Evolutionary conservation across 1,284 basidiomycete genomes (phyloP).

Genomic region (Tylopilus sp.): DNA sequence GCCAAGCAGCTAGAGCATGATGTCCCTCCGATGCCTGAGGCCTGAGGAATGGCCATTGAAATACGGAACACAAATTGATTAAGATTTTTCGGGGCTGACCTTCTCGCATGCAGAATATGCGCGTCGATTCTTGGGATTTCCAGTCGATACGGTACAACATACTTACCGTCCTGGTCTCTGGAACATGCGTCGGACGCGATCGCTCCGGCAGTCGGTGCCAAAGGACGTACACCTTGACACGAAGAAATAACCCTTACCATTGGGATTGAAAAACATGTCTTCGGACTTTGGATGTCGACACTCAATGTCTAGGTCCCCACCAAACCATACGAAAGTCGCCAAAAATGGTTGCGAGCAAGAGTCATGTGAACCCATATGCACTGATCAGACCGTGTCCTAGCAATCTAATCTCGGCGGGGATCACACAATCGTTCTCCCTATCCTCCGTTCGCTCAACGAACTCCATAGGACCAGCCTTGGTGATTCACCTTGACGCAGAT

Average conservation of each 20-base stretch:
- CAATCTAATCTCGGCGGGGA: constrained; percentile 67
- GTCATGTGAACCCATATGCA: no score
- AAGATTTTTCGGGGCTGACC: constrained; percentile 66
- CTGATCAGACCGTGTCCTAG: neutral
- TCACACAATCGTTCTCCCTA: constrained; percentile 76
- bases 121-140: constrained; percentile 78
- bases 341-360: constrained; percentile 55
- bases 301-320: constrained; percentile 57
- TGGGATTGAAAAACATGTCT: constrained; percentile 50
- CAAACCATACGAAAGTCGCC: constrained; percentile 74
- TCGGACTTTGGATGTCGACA: neutral
- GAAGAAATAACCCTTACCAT: constrained; percentile 67
- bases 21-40: no score
- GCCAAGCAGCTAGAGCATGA: no score
- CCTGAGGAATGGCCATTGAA: constrained; percentile 62
- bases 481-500: constrained; percentile 83
- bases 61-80: constrained; percentile 71
- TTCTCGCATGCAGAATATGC: constrained; percentile 72
- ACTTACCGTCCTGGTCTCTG: constrained; percentile 70
- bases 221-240: constrained; percentile 61
- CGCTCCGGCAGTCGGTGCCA: constrained; percentile 74
- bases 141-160: constrained; percentile 78
- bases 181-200: constrained; percentile 85
- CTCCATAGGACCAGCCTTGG: constrained; percentile 74
- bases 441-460: constrained; percentile 68